Evolutionary conservation across 495 filamentous ascomycete genomes (phyloP), one percentile per base, ranked within the genome.

Genomic region (Clohesyomyces aquaticus): DNA sequence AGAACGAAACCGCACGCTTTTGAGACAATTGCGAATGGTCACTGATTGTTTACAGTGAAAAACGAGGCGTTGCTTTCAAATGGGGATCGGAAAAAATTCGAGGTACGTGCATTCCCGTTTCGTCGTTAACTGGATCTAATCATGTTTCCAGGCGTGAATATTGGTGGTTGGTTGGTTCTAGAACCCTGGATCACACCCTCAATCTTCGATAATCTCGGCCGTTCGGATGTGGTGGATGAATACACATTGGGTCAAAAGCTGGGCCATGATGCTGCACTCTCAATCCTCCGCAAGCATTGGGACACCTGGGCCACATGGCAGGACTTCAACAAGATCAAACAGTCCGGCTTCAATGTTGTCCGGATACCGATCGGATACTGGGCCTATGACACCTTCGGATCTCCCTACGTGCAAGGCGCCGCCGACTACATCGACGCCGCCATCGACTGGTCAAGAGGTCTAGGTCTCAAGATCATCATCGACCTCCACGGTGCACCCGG

Each of bases 361-460:
- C 75, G 79, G 9, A 80, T 82, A 51, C 79, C 79, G 0, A 70
- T 82, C 57, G 79, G 79, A 18, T 81, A 76, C 65, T 82, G 80
- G 80, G 80, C 80, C 12, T 81, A 74, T 55, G 69, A 80, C 51
- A 78, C 78, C 35, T 71, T 70, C 42, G 72, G 74, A 21, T 70
- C 80, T 18, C 80, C 80, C 0, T 82, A 78, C 62, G 72, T 79
- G 10, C 68, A 73, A 62, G 80, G 80, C 16, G 80, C 80, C 14
- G 79, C 78, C 21, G 52, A 57, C 1, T 80, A 81, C 61, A 61
- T 82, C 12, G 80, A 80, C 55, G 57, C 67, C 21, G 80, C 80
- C 19, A 75, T 82, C 32, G 71, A 62, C 16, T 82, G 80, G 80
- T 76, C 79, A 4, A 67, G 76, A 26, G 61, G 70, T 26, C 66